Percentiles rank a stretch among this genome's conserved stretches.
These are phyloP conservation scores for Capillidium rhysosporum DNA, from an alignment of 371 early-diverging fungal species.

Conservation along the genomic window DNA sequence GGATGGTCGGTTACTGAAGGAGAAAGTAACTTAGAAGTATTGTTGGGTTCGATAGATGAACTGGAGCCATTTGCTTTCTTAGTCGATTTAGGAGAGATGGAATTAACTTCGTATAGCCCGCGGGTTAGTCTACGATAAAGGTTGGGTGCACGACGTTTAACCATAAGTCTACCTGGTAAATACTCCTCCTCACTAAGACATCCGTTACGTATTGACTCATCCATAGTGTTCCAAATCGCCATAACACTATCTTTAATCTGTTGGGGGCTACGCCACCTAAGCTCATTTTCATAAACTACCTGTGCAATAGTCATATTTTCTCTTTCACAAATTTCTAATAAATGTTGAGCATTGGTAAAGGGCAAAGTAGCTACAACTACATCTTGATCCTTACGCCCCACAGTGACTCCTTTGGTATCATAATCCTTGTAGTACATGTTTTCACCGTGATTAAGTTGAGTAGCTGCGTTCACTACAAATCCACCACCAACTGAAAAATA, in stretches of 20 bases:
- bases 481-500: constrained; percentile 92
- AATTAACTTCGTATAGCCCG: constrained; percentile 31
- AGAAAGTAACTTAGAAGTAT: constrained; percentile 11
- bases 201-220: constrained; percentile 68
- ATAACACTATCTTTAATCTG: constrained; percentile 50
- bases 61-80: not conserved
- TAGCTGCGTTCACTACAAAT: constrained; percentile 81
- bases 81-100: not conserved
- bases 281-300: constrained; percentile 84
- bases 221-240: constrained; percentile 87
- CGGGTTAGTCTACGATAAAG: constrained; percentile 68
- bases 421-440: constrained; percentile 60
- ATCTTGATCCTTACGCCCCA: constrained; percentile 36
- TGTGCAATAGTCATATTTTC: constrained; percentile 86
- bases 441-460: constrained; percentile 64
- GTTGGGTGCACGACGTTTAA: constrained; percentile 70
- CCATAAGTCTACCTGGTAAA: constrained; percentile 71
- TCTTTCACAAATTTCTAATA: constrained; percentile 57
- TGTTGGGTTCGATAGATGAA: constrained; percentile 8
- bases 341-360: constrained; percentile 57
- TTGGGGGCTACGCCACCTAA: constrained; percentile 65
- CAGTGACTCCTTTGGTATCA: constrained; percentile 16
- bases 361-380: constrained; percentile 66
- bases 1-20: constrained; percentile 7
- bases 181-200: constrained; percentile 25